These are phyloP conservation scores for Fusarium sarcochroum DNA, from an alignment of 2,329 filamentous ascomycete genomes.

Conservation along the genomic window DNA sequence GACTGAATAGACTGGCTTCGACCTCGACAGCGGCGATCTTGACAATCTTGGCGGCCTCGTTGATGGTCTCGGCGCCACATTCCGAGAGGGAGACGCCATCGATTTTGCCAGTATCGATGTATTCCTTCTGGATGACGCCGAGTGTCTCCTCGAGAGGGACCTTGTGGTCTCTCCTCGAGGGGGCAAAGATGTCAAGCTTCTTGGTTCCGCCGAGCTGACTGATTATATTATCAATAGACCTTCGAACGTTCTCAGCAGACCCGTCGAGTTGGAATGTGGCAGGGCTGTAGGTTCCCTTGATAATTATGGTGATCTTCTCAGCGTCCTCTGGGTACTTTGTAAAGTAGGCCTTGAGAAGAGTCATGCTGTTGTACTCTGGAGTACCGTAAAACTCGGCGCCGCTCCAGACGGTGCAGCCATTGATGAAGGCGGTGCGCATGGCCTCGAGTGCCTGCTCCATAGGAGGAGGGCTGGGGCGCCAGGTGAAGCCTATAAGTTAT, in stretches of 20 bases:
- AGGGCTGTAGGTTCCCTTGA: constrained; percentile 69
- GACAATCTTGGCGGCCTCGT: constrained; percentile 60
- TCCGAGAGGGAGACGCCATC: constrained; percentile 68
- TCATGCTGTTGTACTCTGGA: constrained; percentile 69
- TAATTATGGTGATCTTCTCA: constrained; percentile 70
- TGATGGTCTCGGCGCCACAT: constrained; percentile 63
- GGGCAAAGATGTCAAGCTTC: constrained; percentile 73
- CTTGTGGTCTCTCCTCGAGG: constrained; percentile 68
- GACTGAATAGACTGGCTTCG: constrained; percentile 66
- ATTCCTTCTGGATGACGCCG: constrained; percentile 60
- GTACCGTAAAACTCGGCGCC: constrained; percentile 76
- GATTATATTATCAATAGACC: constrained; percentile 71
- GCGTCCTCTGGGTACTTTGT: constrained; percentile 74
- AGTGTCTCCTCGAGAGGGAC: constrained; percentile 61
- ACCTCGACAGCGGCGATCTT: constrained; percentile 66
- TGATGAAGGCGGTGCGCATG: constrained; percentile 66
- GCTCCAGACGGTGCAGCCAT: constrained; percentile 69
- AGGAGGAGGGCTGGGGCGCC: constrained; percentile 57
- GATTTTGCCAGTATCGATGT: constrained; percentile 66
- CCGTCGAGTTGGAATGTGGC: constrained; percentile 61
- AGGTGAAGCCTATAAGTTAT: constrained; percentile 58
- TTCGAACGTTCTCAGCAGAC: constrained; percentile 67
- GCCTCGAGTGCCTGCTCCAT: constrained; percentile 67
- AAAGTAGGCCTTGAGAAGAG: constrained; percentile 74
- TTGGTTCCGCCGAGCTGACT: constrained; percentile 66